Evolutionary conservation across 768 basidiomycete genomes (phyloP).

Genomic region (Filobasidium floriforme): DNA sequence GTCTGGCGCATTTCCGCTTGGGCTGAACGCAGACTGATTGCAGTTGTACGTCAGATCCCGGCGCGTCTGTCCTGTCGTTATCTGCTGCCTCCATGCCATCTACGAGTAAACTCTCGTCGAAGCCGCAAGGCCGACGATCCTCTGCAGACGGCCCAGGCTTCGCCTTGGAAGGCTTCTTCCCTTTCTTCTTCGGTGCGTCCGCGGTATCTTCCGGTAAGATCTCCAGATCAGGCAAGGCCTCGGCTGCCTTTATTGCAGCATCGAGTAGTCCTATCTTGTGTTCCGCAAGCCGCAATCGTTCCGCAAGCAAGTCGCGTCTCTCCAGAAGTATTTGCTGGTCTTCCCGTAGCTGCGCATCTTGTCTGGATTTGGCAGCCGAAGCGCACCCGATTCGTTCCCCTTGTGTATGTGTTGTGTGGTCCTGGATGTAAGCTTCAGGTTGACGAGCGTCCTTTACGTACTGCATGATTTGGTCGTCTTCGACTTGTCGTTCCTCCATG

Average conservation of each 20-base stretch:
- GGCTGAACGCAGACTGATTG: background rate
- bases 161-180: background rate
- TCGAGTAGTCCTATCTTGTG: background rate
- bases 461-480: background rate
- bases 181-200: background rate
- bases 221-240: background rate
- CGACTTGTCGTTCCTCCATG: background rate
- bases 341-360: background rate
- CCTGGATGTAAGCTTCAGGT: slow-evolving; percentile 6
- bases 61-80: background rate
- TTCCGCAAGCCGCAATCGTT: background rate
- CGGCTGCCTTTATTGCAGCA: background rate
- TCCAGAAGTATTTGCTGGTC: background rate
- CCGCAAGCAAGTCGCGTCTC: background rate
- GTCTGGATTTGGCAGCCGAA: background rate
- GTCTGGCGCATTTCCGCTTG: slow-evolving; percentile 1
- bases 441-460: background rate
- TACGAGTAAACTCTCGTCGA: background rate
- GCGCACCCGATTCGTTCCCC: background rate
- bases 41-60: background rate
- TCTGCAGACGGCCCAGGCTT: background rate
- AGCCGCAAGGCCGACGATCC: background rate
- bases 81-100: background rate
- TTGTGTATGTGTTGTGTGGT: background rate
- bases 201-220: background rate